Conservation (phyloP, 179 eudicot genomes). For the Carnegiea gigantea region DNA sequence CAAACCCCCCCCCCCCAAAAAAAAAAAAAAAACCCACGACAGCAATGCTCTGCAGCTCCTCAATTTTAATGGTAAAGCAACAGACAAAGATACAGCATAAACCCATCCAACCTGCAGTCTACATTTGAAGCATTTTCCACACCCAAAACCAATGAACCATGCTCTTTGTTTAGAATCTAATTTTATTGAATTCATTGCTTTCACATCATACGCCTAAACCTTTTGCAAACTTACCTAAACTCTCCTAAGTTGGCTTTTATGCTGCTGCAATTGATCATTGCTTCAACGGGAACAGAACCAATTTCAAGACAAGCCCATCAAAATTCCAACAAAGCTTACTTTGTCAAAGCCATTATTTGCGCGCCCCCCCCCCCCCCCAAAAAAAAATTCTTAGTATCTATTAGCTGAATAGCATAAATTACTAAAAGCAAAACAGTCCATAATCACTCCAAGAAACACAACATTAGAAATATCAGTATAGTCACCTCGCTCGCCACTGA, state of each 20-base stretch:
- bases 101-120: neutral
- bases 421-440: neutral
- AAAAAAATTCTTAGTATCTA: neutral
- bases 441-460: neutral
- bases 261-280: neutral
- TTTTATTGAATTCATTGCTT: neutral
- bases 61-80: too few relatives aligned
- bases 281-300: too few relatives aligned
- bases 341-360: too few relatives aligned
- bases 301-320: too few relatives aligned
- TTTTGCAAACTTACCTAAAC: neutral
- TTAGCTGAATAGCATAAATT: neutral
- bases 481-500: slow-evolving; percentile 69
- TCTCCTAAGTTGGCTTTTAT: neutral
- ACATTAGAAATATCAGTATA: neutral
- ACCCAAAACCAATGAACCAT: neutral
- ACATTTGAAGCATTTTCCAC: neutral
- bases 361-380: too few relatives aligned
- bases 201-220: neutral
- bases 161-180: too few relatives aligned
- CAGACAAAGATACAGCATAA: too few relatives aligned
- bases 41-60: too few relatives aligned
- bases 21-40: too few relatives aligned
- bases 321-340: too few relatives aligned
- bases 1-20: too few relatives aligned